These are phyloP conservation scores for Saccharomyces hybrid DNA, from an alignment of 1,139 yeast species.

Conservation along the genomic window DNA sequence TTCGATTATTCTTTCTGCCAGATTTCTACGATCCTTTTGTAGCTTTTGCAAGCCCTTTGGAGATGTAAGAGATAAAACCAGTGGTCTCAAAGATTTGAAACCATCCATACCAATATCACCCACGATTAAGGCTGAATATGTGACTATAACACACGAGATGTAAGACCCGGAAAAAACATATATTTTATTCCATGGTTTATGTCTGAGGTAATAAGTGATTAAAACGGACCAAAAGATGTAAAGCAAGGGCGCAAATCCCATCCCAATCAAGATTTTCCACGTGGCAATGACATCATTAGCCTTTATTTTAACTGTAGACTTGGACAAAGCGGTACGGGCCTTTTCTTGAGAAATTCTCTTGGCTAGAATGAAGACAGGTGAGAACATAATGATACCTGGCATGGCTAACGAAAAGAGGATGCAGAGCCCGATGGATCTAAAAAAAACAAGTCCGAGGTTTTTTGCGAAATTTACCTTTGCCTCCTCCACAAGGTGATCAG, in stretches of 20 bases:
- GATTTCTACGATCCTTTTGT: constrained; percentile 40
- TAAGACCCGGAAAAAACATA: constrained; percentile 31
- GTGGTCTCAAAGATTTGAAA: constrained; percentile 73
- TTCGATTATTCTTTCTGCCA: constrained; percentile 43
- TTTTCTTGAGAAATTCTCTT: constrained; percentile 63
- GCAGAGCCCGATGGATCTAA: constrained; percentile 47
- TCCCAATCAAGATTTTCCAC: constrained; percentile 86
- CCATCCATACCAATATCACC: constrained; percentile 94
- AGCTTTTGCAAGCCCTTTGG: constrained; percentile 41
- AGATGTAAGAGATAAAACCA: constrained; percentile 63
- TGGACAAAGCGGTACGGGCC: constrained; percentile 75
- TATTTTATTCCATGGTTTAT: constrained; percentile 20
- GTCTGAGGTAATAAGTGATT: constrained; percentile 40
- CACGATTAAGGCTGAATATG: constrained; percentile 79
- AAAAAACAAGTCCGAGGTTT: constrained; percentile 43
- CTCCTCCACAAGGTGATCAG: constrained; percentile 83
- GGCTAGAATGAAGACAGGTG: constrained; percentile 82
- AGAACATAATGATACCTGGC: constrained; percentile 78
- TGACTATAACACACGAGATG: constrained; percentile 49
- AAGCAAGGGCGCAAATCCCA: constrained; percentile 82
- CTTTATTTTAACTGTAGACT: constrained; percentile 78
- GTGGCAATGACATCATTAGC: constrained; percentile 94
- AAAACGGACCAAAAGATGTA: constrained; percentile 72
- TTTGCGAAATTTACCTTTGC: constrained; percentile 46
- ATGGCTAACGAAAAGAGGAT: constrained; percentile 56